Percentiles rank a stretch among this genome's conserved stretches.
phyloP scores from a whole-genome alignment of 495 filamentous ascomycete species.

The Neurospora sp. region DNA sequence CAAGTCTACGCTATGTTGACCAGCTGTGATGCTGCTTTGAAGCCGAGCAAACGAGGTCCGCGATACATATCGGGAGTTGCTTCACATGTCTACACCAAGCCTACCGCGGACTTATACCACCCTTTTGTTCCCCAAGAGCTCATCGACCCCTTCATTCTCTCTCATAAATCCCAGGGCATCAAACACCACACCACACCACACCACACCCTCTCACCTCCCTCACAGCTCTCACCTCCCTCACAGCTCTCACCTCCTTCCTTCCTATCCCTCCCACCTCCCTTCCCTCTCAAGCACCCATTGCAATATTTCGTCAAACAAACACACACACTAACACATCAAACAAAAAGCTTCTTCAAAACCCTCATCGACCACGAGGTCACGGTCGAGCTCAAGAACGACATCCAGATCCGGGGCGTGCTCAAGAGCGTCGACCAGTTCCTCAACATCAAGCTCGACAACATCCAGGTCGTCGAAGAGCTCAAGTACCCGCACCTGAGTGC shows the following conservation, averaged over 20 bases:
- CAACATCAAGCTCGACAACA: constrained; percentile 97
- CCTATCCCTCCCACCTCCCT: not conserved
- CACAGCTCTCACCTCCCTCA: not conserved
- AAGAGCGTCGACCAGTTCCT: constrained; percentile 98
- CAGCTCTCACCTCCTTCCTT: not conserved
- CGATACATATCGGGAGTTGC: not conserved
- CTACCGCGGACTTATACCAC: not conserved
- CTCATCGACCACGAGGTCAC: constrained; percentile 93
- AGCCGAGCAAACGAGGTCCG: not conserved
- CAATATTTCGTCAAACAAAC: not conserved
- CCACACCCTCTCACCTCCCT: not conserved
- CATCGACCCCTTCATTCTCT: not conserved
- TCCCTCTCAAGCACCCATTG: not conserved
- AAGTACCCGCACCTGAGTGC: constrained; percentile 87
- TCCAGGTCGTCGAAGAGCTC: constrained; percentile 78
- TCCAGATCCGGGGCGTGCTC: constrained; percentile 84
- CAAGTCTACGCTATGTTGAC: not conserved
- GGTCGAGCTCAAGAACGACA: constrained; percentile 98
- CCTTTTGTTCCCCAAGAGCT: not conserved
- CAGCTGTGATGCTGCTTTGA: not conserved
- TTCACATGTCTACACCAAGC: not conserved
- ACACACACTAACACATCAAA: not conserved
- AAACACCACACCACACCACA: not conserved
- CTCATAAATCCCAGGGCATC: not conserved
- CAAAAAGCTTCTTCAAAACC: constrained; percentile 91